Evolutionary conservation across 139 green algal species (phyloP), one percentile per base, ranked within the genome.

Genomic region (Chlorella vulgaris): DNA sequence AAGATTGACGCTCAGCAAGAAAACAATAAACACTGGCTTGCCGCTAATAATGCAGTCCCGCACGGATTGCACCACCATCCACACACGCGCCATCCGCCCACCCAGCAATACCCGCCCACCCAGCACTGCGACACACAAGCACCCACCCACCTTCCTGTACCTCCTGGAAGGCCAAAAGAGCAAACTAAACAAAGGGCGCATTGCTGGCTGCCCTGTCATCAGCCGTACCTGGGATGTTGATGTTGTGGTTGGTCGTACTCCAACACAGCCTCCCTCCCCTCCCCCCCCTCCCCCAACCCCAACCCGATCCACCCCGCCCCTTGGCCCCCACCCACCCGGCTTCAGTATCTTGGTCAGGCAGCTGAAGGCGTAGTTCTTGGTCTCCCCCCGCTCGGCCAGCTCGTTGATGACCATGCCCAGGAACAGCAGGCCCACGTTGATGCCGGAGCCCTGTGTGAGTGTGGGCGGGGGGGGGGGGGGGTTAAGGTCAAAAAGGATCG

Each of bases 381-480:
- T 83, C 24, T 67, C 55, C 2, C 74, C 74, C 29, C 15, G 26
- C 73, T 75, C 55, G 1, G 71, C 33, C 53, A 86, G 39, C 58
- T 86, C 81, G 43, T 63, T 81, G 1, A 86, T 82, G 18, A 83
- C 62, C 29, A 61, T 73, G 22, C 69, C 51, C 53, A 86, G 71
- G 38, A 51, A 75, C 33, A 74, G 47, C 58, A 86, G 73, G 28
- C 81, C 81, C 38, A 81, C 58, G 71, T 86, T 86, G 69, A 81
- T 86, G 58, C 81, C 81, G 3, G 69, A 65, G 19, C 81, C 81
- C 69, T 86, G 81, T 21, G 40, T 28, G 1, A 7, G 18, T 65
- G 55, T 24, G 47, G 13, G 15, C 47, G 15, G 10, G 47, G 47
- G 47, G 13, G 47, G 13, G 15, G 10, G 47, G 47, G 47, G 47